phyloP scores from a whole-genome alignment of 2,329 filamentous ascomycete genomes.

The Huntiella savannae region DNA sequence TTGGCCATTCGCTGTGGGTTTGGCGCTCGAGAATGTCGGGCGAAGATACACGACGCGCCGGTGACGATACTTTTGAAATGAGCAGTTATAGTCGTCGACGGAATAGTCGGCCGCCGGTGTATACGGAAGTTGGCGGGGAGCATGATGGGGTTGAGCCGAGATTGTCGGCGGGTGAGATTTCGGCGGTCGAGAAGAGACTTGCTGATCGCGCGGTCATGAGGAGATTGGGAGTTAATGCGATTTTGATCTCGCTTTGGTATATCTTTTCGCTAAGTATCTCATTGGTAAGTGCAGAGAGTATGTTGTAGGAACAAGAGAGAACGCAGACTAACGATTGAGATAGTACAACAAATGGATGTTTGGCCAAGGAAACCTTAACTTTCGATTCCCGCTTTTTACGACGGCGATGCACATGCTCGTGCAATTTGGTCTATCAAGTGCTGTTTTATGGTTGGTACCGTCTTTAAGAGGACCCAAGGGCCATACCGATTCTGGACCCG shows the following conservation, averaged over 20 bases:
- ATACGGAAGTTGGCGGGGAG: constrained; percentile 44
- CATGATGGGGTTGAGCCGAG: constrained; percentile 25
- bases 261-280: constrained; percentile 86
- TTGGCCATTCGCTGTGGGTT: too few relatives aligned
- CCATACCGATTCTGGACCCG: constrained; percentile 29
- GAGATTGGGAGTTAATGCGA: constrained; percentile 52
- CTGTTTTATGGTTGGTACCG: constrained; percentile 68
- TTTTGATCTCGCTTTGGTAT: constrained; percentile 75
- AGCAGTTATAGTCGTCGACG: constrained; percentile 14
- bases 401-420: constrained; percentile 92
- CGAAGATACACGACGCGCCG: not conserved
- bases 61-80: constrained; percentile 11
- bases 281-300: constrained; percentile 38
- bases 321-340: not conserved
- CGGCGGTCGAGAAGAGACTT: constrained; percentile 54
- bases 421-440: constrained; percentile 62
- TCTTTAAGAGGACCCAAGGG: constrained; percentile 50
- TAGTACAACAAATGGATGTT: constrained; percentile 99
- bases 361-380: constrained; percentile 63
- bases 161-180: constrained; percentile 24
- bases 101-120: constrained; percentile 11
- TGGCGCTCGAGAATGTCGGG: not conserved
- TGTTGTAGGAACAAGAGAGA: not conserved
- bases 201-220: constrained; percentile 56
- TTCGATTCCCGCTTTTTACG: constrained; percentile 86